Conservation (phyloP, 495 filamentous ascomycete species). For the Neurospora tetraspora region DNA sequence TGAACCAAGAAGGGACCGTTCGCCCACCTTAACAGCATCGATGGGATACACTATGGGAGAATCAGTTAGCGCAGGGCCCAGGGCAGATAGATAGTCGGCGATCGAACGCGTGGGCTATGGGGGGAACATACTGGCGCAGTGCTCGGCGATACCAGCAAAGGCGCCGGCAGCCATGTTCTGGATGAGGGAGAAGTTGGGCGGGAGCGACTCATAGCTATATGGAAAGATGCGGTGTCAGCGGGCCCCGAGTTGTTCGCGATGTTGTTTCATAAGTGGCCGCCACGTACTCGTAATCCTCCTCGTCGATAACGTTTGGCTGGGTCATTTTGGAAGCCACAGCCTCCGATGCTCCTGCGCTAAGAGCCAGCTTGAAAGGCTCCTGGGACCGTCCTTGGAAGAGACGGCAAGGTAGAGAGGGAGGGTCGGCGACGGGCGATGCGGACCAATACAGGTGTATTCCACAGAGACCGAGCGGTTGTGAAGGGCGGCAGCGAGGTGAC, state of each 20-base stretch:
- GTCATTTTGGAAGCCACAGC: constrained; percentile 48
- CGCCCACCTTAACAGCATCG: constrained; percentile 87
- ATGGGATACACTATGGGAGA: constrained; percentile 89
- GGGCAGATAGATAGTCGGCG: background rate
- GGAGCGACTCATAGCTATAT: constrained; percentile 47
- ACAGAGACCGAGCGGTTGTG: background rate
- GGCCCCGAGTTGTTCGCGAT: background rate
- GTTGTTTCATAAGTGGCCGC: background rate
- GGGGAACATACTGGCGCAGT: constrained; percentile 45
- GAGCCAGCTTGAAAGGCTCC: constrained; percentile 40
- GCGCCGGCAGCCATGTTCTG: constrained; percentile 90
- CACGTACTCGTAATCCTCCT: constrained; percentile 49
- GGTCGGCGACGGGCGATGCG: background rate
- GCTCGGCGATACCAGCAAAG: constrained; percentile 80
- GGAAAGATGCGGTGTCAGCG: constrained; percentile 1
- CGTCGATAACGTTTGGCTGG: constrained; percentile 42
- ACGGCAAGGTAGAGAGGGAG: background rate
- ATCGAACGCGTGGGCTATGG: background rate
- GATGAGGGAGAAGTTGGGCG: constrained; percentile 48
- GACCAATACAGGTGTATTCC: background rate
- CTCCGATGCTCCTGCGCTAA: constrained; percentile 43
- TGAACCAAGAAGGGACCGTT: background rate
- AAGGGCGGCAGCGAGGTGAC: background rate
- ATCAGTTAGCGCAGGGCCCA: constrained; percentile 50
- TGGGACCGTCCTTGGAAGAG: constrained; percentile 1